Base-by-base conservation (phyloP, 2,329 filamentous ascomycete species). In the Dissoconium aciculare region DNA sequence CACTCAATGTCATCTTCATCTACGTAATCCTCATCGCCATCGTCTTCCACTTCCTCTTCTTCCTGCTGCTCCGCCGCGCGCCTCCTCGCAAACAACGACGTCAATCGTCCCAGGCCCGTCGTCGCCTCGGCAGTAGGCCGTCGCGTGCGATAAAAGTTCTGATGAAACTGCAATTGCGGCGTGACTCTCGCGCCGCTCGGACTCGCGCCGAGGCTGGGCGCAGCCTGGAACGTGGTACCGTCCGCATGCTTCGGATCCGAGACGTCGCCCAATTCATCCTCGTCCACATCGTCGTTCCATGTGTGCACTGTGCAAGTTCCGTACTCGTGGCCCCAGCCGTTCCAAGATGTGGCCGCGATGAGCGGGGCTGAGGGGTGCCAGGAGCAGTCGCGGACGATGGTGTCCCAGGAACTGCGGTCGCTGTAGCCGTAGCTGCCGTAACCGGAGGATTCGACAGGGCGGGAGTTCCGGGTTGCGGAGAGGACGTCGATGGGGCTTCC, bases 291-390 rank as follows among this genome's bases (percentile, higher is more conserved):
- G 41, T 83, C 75, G 37, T 83, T 83, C 66, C 76, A 89, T 2
- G 71, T 71, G 50, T 92, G 83, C 11, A 87, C 53, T 0, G 78
- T 78, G 39, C 79, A 83, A 1, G 81, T 87, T 9, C 80, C 81
- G 11, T 70, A 64, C 0, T 72, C 67, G 53, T 78, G 73, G 28
- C 74, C 75, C 57, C 73, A 79, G 13, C 80, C 80, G 42, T 85
- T 85, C 75, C 81, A 83, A 0, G 76, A 73, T 5, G 83, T 89
- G 23, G 83, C 83, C 81, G 73, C 84, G 40, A 94, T 64, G 24
- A 92, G 64, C 1, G 84, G 83, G 2, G 78, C 81, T 41, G 67
- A 77, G 1, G 85, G 85, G 58, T 92, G 84, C 85, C 85, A 93
- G 49, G 78, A 83, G 13, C 79, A 82, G 61, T 94, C 85, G 17